Percentiles rank a stretch among this genome's conserved stretches.
Evolutionary conservation across 148 eudicot genomes (phyloP).

Genomic region (Rhododendron mucronatum): DNA sequence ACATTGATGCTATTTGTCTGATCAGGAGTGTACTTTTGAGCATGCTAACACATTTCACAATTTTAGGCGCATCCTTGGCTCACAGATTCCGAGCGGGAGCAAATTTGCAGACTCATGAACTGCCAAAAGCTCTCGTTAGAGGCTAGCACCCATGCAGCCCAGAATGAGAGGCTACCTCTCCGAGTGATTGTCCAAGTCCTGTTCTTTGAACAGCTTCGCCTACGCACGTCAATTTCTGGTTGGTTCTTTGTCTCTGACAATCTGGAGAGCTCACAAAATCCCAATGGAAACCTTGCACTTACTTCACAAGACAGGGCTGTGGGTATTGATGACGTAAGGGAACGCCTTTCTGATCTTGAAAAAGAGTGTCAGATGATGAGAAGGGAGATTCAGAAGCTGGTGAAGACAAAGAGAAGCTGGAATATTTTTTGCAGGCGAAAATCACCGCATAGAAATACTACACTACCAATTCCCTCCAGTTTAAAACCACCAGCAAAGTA

Average conservation of each 20-base stretch:
- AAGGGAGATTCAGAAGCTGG: slow-evolving; percentile 49
- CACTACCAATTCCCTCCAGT: slow-evolving; percentile 18
- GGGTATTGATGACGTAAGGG: slow-evolving; percentile 39
- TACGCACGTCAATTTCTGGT: slow-evolving; percentile 65
- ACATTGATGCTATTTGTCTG: background rate
- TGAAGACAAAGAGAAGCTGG: slow-evolving; percentile 54
- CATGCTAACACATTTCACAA: background rate
- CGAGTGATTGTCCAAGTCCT: slow-evolving; percentile 73
- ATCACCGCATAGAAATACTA: slow-evolving; percentile 10
- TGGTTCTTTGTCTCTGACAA: slow-evolving; percentile 71
- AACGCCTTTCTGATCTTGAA: slow-evolving; percentile 61
- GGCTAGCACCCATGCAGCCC: slow-evolving; percentile 78
- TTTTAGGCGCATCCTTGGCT: slow-evolving; percentile 74
- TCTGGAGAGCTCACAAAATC: slow-evolving; percentile 41
- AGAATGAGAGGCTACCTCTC: slow-evolving; percentile 70
- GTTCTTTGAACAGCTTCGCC: slow-evolving; percentile 66
- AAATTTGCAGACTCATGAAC: slow-evolving; percentile 67
- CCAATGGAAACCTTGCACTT: slow-evolving; percentile 23
- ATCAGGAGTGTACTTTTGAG: background rate
- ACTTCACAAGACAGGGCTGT: slow-evolving; percentile 24
- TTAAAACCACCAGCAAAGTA: slow-evolving; percentile 7
- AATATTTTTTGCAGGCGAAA: slow-evolving; percentile 48
- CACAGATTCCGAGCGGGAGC: slow-evolving; percentile 64
- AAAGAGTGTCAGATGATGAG: slow-evolving; percentile 59
- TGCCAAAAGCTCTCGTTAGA: slow-evolving; percentile 75